These are phyloP conservation scores for Hanseniaspora meyeri DNA, from an alignment of 805 yeast genomes.

Conservation along the genomic window DNA sequence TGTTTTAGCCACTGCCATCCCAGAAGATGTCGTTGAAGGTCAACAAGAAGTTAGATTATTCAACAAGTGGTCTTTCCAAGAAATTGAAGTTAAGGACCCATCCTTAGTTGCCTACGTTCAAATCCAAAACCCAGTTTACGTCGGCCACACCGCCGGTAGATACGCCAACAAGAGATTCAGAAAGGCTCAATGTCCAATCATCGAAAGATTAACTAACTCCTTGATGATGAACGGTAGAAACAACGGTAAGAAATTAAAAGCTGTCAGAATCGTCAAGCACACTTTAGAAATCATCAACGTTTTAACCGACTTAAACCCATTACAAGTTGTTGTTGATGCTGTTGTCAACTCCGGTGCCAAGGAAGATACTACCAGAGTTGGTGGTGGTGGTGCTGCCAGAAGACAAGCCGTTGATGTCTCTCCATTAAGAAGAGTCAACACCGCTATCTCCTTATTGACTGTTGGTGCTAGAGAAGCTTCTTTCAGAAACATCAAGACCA, in stretches of 20 bases:
- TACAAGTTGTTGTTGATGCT: constrained; percentile 98
- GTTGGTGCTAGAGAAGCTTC: constrained; percentile 99
- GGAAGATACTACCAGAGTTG: constrained; percentile 99
- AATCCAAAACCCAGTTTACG: constrained; percentile 93
- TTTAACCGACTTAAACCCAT: constrained; percentile 97
- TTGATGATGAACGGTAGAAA: constrained; percentile 99
- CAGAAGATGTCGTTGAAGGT: constrained; percentile 92
- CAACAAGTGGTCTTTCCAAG: constrained; percentile 99
- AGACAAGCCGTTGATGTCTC: constrained; percentile 99
- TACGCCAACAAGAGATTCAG: constrained; percentile 99
- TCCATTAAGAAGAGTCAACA: constrained; percentile 99
- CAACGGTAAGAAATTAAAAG: constrained; percentile 99
- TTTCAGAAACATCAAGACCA: constrained; percentile 99
- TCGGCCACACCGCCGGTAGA: constrained; percentile 99
- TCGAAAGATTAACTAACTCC: constrained; percentile 99
- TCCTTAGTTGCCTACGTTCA: constrained; percentile 97
- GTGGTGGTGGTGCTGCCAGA: constrained; percentile 99
- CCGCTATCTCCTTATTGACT: constrained; percentile 94
- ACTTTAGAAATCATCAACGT: constrained; percentile 95
- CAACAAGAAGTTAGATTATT: constrained; percentile 92
- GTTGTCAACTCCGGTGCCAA: constrained; percentile 99
- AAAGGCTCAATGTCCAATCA: constrained; percentile 98
- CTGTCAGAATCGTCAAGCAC: constrained; percentile 99
- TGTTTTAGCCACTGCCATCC: constrained; percentile 88
- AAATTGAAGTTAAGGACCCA: constrained; percentile 93